phyloP scores from a whole-genome alignment of 371 early-diverging fungal species.

The Zancudomyces culisetae region DNA sequence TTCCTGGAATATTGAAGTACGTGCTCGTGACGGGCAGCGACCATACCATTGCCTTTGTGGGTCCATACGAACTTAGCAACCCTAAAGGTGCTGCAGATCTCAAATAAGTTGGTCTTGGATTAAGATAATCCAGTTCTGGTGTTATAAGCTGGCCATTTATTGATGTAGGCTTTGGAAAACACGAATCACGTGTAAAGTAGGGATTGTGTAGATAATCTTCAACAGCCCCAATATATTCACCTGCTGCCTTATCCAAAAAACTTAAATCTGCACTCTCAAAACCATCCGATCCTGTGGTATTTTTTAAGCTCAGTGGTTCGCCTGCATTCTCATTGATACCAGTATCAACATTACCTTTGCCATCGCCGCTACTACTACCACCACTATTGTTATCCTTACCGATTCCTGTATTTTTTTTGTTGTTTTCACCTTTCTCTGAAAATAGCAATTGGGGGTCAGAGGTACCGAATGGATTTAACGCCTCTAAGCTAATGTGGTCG shows the following conservation, averaged over 20 bases:
- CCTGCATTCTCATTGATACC: too few relatives aligned
- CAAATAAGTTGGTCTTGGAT: neutral
- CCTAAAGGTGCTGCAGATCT: conserved; percentile 11
- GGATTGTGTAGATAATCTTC: conserved; percentile 65
- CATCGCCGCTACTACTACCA: neutral
- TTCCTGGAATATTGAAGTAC: conserved; percentile 73
- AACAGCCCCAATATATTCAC: conserved; percentile 32
- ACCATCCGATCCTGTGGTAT: too few relatives aligned
- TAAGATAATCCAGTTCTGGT: neutral
- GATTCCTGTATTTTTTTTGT: conserved; percentile 5
- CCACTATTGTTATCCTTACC: neutral
- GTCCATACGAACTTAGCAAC: conserved; percentile 31
- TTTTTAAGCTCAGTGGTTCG: too few relatives aligned
- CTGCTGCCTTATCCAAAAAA: conserved; percentile 6
- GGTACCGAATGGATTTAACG: conserved; percentile 21
- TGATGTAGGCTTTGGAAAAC: neutral
- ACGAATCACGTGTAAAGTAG: conserved; percentile 45
- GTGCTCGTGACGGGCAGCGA: conserved; percentile 58
- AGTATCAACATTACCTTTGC: too few relatives aligned
- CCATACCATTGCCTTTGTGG: conserved; percentile 55
- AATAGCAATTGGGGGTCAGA: neutral
- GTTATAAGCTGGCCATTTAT: neutral
- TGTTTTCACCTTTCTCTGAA: conserved; percentile 7
- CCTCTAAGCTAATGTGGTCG: conserved; percentile 10
- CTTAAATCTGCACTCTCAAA: too few relatives aligned